phyloP scores from a whole-genome alignment of 371 early-diverging fungal genomes.

The Rhizomucor miehei region DNA sequence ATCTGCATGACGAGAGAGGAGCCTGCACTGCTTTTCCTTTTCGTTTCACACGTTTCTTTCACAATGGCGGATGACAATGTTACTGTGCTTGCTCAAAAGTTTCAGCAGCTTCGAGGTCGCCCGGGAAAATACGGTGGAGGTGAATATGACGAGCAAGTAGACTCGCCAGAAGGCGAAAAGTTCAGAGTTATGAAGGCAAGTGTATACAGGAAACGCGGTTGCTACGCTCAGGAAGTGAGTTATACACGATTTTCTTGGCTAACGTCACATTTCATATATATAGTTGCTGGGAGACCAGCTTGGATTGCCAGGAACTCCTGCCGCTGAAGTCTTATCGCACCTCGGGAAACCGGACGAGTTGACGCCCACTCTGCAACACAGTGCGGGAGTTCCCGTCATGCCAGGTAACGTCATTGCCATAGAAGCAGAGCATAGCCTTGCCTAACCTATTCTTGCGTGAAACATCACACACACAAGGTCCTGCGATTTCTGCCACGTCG shows the following conservation, averaged over 20 bases:
- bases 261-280: too few species aligned
- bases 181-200: constrained; percentile 46
- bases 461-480: constrained; percentile 12
- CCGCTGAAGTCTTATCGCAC: constrained; percentile 30
- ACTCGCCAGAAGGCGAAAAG: constrained; percentile 55
- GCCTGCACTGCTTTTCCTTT: background rate
- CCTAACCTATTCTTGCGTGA: constrained; percentile 3
- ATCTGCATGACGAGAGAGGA: too few species aligned
- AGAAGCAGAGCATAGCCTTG: constrained; percentile 1
- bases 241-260: too few species aligned
- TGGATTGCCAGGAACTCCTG: constrained; percentile 44
- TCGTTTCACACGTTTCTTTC: background rate
- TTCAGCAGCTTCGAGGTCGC: constrained; percentile 34
- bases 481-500: constrained; percentile 8
- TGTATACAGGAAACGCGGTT: background rate
- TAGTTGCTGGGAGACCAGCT: constrained; percentile 42
- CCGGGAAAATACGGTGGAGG: constrained; percentile 59
- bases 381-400: constrained; percentile 31
- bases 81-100: constrained; percentile 32
- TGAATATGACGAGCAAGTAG: constrained; percentile 44
- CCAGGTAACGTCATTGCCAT: constrained; percentile 24
- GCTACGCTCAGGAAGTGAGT: background rate
- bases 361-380: constrained; percentile 26
- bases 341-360: constrained; percentile 59
- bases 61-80: constrained; percentile 27